These are phyloP conservation scores for Podospora comata DNA, from an alignment of 495 filamentous ascomycete species.

Conservation along the genomic window DNA sequence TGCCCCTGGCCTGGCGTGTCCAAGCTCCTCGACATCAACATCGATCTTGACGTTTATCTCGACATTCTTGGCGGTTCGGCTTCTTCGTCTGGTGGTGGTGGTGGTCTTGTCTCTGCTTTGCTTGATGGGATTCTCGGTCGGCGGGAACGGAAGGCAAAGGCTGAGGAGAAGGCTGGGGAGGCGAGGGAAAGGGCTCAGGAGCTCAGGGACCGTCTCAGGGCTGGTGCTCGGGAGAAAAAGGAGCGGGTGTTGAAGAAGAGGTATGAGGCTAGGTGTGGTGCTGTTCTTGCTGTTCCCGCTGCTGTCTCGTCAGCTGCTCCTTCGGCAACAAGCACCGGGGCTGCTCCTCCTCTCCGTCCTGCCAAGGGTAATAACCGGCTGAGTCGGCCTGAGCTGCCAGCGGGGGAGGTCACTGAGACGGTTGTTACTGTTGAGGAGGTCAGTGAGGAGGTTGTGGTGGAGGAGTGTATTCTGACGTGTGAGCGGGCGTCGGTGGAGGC, in stretches of 20 bases:
- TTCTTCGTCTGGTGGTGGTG: background rate
- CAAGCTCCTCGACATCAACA: background rate
- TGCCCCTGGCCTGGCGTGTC: background rate
- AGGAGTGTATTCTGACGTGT: background rate
- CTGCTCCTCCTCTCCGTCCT: background rate
- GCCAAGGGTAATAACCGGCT: background rate
- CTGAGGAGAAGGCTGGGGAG: background rate
- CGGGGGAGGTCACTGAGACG: background rate
- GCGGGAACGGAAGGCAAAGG: background rate
- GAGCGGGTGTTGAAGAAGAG: background rate
- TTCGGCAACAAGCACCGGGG: background rate
- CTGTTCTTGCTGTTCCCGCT: background rate
- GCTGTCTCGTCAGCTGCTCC: background rate
- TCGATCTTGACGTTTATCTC: background rate
- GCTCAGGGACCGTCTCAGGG: background rate
- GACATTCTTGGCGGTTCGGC: background rate
- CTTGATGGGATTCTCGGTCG: background rate
- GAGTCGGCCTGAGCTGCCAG: background rate
- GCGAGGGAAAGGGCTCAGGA: background rate
- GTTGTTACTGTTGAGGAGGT: background rate
- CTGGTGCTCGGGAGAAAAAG: background rate
- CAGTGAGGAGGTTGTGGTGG: background rate
- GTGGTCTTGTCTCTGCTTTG: background rate
- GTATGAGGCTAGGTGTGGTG: background rate
- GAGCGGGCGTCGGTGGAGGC: background rate